These are phyloP conservation scores for Arctium lappa DNA, from an alignment of 129 eudicot species.

Conservation along the genomic window DNA sequence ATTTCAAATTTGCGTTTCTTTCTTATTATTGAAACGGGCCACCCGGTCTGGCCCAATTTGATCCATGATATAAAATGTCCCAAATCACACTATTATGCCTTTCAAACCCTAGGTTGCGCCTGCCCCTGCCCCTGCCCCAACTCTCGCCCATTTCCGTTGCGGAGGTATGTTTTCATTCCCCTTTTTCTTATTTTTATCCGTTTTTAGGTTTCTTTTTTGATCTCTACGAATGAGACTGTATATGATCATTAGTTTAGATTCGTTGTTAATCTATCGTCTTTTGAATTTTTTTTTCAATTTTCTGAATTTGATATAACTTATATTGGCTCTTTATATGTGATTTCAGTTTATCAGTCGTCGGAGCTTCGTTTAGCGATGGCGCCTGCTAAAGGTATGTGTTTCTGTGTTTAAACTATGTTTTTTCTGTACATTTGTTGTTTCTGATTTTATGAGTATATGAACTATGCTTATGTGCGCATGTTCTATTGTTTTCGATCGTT, in stretches of 20 bases:
- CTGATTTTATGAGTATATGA: not conserved
- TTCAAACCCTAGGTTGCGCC: constrained; percentile 1
- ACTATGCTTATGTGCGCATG: not conserved
- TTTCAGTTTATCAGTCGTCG: constrained; percentile 1
- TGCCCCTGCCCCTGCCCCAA: not conserved
- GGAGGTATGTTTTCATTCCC: not conserved
- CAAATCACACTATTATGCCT: not conserved
- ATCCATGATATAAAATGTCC: not conserved
- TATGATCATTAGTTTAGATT: not conserved
- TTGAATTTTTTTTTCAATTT: not conserved
- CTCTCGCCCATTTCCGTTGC: not conserved
- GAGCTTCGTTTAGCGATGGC: constrained; percentile 12
- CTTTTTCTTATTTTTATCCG: not conserved
- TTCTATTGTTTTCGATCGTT: too few species aligned
- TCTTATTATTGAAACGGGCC: not conserved
- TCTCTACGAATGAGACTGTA: not conserved
- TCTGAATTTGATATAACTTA: not conserved
- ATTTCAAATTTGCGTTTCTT: too few species aligned
- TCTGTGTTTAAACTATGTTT: not conserved
- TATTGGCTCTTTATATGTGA: not conserved
- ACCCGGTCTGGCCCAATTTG: not conserved
- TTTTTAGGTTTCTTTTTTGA: not conserved
- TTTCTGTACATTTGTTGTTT: not conserved
- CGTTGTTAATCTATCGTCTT: not conserved
- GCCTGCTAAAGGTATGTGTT: constrained; percentile 14